Percentiles rank a stretch among this genome's conserved stretches.
Conservation (phyloP, 139 green algal species). For the Asterochloris sp. region DNA sequence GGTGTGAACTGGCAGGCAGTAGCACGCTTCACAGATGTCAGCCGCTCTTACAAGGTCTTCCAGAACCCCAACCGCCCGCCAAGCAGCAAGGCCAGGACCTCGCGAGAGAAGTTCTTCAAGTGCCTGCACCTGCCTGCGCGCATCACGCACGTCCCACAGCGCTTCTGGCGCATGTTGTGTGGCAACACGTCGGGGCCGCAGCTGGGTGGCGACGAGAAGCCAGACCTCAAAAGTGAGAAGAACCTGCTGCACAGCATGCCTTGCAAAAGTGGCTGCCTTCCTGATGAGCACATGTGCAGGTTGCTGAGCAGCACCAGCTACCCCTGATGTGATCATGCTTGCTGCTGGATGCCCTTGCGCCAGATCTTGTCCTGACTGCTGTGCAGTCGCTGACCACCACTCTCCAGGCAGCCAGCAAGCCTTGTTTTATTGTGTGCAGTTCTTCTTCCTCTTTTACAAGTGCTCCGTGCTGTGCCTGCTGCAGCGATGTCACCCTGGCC, state of each 20-base stretch:
- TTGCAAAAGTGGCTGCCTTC: too few species aligned
- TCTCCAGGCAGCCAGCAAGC: slow-evolving; percentile 54
- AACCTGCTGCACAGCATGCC: too few species aligned
- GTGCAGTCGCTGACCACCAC: too few species aligned
- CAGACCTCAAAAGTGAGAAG: too few species aligned
- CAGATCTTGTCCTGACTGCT: too few species aligned
- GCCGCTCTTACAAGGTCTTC: slow-evolving; percentile 21
- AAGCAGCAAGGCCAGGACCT: background rate
- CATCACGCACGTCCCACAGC: background rate
- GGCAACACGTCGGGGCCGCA: background rate
- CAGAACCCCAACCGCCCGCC: slow-evolving; percentile 11
- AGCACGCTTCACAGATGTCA: slow-evolving; percentile 20
- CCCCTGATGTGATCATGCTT: too few species aligned
- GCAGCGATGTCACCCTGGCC: too few species aligned
- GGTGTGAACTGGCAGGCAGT: slow-evolving; percentile 75
- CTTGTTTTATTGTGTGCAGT: slow-evolving; percentile 30
- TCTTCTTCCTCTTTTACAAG: background rate
- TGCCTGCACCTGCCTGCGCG: background rate
- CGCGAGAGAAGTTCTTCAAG: background rate
- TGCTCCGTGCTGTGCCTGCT: background rate
- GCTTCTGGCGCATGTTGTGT: background rate
- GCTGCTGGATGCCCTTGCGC: too few species aligned
- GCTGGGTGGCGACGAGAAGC: background rate
- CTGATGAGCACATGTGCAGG: too few species aligned
- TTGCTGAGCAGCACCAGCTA: too few species aligned